phyloP scores from a whole-genome alignment of 441 rosid genomes.

The Raphanus hybrid region DNA sequence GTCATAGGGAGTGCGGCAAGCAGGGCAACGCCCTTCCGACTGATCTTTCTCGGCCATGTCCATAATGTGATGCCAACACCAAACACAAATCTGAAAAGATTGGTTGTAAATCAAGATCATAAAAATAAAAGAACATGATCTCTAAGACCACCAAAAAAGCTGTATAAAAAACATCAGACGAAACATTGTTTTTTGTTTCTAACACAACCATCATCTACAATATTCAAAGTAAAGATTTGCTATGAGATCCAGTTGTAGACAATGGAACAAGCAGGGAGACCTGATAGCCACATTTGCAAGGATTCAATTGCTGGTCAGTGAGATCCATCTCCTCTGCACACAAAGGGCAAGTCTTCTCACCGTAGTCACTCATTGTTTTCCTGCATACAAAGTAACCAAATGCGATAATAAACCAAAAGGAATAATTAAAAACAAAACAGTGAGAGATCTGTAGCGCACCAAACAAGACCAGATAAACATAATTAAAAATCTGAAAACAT shows the following conservation, averaged over 20 bases:
- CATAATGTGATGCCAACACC: conserved; percentile 74
- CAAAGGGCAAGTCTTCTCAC: conserved; percentile 90
- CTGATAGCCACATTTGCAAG: conserved; percentile 97
- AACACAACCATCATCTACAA: not conserved
- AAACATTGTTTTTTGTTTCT: not conserved
- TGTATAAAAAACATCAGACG: not conserved
- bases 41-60: conserved; percentile 71
- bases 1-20: conserved; percentile 67
- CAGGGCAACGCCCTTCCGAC: conserved; percentile 68
- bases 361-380: conserved; percentile 68
- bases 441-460: not conserved
- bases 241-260: not conserved
- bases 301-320: conserved; percentile 94
- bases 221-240: not conserved
- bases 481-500: too few relatives aligned
- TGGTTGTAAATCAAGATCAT: conserved; percentile 12
- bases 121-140: not conserved
- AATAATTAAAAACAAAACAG: not conserved
- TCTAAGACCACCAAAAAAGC: not conserved
- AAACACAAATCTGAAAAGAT: conserved; percentile 60
- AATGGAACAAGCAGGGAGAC: conserved; percentile 34
- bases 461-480: too few relatives aligned
- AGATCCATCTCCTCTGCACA: conserved; percentile 95
- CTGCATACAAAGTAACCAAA: not conserved
- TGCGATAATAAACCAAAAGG: too few relatives aligned